Evolutionary conservation across 2,329 filamentous ascomycete species (phyloP), one percentile per base, ranked within the genome.

Genomic region (Epichloe aotearoae): DNA sequence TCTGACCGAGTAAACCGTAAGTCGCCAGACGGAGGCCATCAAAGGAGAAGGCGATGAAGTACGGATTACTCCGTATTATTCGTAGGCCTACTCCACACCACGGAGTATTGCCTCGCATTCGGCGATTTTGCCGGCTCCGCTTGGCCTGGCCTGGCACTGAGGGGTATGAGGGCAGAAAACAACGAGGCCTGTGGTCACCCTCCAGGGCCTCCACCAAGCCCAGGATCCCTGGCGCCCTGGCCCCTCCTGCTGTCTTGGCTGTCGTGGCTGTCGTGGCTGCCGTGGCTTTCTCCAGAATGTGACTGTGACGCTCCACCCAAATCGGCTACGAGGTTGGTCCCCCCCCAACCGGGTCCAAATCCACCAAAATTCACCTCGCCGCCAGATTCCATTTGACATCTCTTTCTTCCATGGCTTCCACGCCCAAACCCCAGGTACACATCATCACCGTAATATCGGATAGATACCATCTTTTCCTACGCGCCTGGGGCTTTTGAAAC

Each of bases 251-350:
- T 40, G 19, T 42, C 42, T 46, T 50, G 40, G 46, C 12, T 33
- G 23, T 26, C 23, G 2, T 6, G 23, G 23, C 23, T 23, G 23
- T 26, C 23, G 26, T 50, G 40, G 46, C 19, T 3, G 19, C n/a
- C n/a, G n/a, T n/a, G n/a, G n/a, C 12, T 33, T 14, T 37, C 23
- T 42, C 39, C 39, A 49, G 46, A 33, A 10, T 42, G 46, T 34
- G 44, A 15, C 47, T 26, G 23, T 26, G 23, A 26, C 23, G 48
- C 39, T 46, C 48, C 51, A 53, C 48, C 40, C 51, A 37, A 47
- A 53, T 50, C 51, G 51, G 20, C 44, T 39, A 40, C 43, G 43
- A 37, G 33, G 43, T 38, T 39, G 45, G 5, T n/a, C 44, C 34
- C 38, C 38, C 47, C 38, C 33, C 26, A n/a, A 33, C 41, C 30